Percentiles rank a stretch among this genome's conserved stretches.
phyloP scores from a whole-genome alignment of 106 monocot species.

The Posidonia australis region DNA sequence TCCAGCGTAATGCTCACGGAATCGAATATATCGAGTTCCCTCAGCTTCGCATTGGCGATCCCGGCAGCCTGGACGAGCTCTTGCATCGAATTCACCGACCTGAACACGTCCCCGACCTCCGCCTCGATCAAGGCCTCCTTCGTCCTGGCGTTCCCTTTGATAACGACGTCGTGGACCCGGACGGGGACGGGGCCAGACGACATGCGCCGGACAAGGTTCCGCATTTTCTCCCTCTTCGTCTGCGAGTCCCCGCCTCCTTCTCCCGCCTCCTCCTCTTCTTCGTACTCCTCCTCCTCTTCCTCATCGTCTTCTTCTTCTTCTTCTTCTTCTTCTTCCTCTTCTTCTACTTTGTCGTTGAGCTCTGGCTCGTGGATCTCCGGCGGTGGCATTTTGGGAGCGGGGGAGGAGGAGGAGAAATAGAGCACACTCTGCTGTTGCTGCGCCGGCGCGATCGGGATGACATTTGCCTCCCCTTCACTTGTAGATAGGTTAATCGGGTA shows the following conservation, averaged over 20 bases:
- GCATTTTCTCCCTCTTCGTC: constrained; percentile 9
- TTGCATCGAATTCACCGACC: constrained; percentile 17
- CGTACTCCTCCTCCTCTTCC: constrained; percentile 3
- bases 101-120: constrained; percentile 9
- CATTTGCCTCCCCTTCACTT: too few relatives aligned
- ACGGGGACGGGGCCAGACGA: constrained; percentile 3
- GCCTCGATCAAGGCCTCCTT: constrained; percentile 20
- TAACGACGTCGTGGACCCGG: constrained; percentile 20
- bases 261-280: constrained; percentile 8
- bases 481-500: too few relatives aligned
- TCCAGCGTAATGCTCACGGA: constrained; percentile 17
- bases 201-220: constrained; percentile 11
- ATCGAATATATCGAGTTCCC: constrained; percentile 20
- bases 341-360: neutral
- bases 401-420: neutral
- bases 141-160: constrained; percentile 19
- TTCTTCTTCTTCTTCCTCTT: constrained; percentile 44
- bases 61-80: constrained; percentile 19
- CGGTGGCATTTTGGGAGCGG: neutral
- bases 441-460: too few relatives aligned
- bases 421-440: too few relatives aligned
- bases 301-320: neutral
- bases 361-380: neutral
- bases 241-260: neutral
- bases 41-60: constrained; percentile 15